Conservation (phyloP, 2,329 filamentous ascomycete genomes). For the Botrytis aclada region DNA sequence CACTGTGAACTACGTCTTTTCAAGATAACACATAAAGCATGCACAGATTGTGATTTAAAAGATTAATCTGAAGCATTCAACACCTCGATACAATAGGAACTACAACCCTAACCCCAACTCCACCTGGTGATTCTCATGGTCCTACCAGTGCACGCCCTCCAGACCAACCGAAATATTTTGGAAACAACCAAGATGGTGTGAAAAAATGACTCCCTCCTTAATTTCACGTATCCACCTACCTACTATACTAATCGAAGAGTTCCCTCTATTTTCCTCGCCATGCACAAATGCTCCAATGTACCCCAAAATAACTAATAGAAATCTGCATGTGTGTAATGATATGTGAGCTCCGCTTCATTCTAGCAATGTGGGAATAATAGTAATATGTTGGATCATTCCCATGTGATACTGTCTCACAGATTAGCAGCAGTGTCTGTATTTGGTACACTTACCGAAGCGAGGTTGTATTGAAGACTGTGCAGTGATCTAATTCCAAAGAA, state of each 20-base stretch:
- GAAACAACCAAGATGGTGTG: neutral
- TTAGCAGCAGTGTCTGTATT: neutral
- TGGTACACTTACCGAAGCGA: neutral
- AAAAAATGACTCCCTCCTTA: neutral
- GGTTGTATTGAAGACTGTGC: neutral
- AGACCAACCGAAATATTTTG: neutral
- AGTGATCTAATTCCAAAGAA: neutral
- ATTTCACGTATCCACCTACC: neutral
- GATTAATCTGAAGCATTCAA: neutral
- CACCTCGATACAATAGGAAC: neutral
- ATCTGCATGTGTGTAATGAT: neutral
- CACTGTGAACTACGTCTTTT: neutral
- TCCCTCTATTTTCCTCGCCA: neutral
- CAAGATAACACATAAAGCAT: neutral
- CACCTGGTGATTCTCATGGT: neutral
- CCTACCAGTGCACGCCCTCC: neutral
- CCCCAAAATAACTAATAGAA: neutral
- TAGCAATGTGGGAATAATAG: neutral
- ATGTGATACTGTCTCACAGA: neutral
- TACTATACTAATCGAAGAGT: neutral
- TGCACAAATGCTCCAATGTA: neutral
- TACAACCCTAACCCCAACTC: neutral
- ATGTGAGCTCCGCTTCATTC: neutral
- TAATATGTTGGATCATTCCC: neutral
- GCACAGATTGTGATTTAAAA: neutral